These are phyloP conservation scores for Geotrichum cucujoidarum DNA, from an alignment of 1,139 yeast genomes.

Conservation along the genomic window DNA sequence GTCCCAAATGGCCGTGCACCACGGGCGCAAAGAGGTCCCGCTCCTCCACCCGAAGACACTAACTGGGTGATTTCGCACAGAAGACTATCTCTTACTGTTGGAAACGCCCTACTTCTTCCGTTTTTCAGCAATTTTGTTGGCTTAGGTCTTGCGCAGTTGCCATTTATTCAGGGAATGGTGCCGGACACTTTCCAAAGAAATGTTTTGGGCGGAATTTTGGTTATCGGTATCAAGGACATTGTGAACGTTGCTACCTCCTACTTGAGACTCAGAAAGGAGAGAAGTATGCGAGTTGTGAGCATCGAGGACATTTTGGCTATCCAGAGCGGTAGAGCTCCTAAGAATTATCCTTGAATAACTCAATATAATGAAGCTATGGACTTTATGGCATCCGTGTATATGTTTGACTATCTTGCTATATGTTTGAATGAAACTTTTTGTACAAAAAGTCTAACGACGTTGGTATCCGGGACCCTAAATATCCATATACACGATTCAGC, in stretches of 20 bases:
- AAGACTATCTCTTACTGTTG: conserved; percentile 25
- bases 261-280: conserved; percentile 27
- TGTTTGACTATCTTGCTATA: too few species aligned
- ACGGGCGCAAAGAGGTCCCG: neutral
- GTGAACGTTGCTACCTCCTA: conserved; percentile 31
- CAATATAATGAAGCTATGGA: too few species aligned
- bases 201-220: conserved; percentile 42
- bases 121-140: conserved; percentile 27
- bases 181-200: conserved; percentile 41
- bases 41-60: conserved; percentile 23
- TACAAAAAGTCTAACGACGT: too few species aligned
- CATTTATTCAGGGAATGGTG: conserved; percentile 24
- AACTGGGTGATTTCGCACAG: conserved; percentile 30
- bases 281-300: conserved; percentile 26
- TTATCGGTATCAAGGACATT: conserved; percentile 42
- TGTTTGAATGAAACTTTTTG: too few species aligned
- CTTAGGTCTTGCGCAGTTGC: conserved; percentile 23
- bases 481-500: too few species aligned
- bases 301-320: neutral
- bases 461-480: too few species aligned
- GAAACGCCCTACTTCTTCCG: conserved; percentile 33
- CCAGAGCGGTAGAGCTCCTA: too few species aligned
- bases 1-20: conserved; percentile 11
- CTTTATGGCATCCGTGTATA: too few species aligned
- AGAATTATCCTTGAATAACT: too few species aligned